phyloP scores from a whole-genome alignment of 2,329 filamentous ascomycete genomes.

The Thielaviopsis musarum region DNA sequence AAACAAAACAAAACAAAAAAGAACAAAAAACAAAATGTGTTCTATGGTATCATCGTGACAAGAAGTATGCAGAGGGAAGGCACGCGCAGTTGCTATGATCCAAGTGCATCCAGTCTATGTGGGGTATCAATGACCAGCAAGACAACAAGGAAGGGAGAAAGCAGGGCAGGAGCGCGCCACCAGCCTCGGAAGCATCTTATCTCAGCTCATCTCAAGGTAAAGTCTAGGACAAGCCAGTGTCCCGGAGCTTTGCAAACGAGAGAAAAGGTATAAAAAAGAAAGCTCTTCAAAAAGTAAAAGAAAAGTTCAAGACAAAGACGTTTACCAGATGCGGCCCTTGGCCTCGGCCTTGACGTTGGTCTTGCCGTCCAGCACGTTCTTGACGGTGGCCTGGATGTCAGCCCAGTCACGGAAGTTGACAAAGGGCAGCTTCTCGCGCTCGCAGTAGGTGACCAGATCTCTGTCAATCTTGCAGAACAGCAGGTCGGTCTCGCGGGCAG shows the following conservation, averaged over 20 bases:
- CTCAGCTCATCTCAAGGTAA: not conserved
- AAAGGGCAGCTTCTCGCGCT: conserved; percentile 69
- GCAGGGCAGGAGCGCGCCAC: not conserved
- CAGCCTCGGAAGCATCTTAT: not conserved
- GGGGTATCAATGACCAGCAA: not conserved
- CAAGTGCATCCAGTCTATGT: not conserved
- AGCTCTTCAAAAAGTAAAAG: not conserved
- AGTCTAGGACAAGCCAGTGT: not conserved
- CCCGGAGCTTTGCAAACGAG: not conserved
- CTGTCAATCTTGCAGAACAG: conserved; percentile 72
- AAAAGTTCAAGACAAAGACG: not conserved
- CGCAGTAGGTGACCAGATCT: conserved; percentile 82
- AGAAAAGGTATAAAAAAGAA: too few species aligned
- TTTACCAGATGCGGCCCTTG: conserved; percentile 20
- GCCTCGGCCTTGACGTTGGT: conserved; percentile 55
- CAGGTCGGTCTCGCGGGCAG: conserved; percentile 80
- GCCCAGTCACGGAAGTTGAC: conserved; percentile 76
- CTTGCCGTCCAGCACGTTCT: conserved; percentile 61
- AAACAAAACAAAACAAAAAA: not conserved
- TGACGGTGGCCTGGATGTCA: conserved; percentile 57
- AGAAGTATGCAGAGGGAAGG: not conserved
- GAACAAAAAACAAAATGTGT: not conserved
- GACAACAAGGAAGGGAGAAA: not conserved
- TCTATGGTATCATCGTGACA: conserved; percentile 5
- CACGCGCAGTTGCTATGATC: not conserved